phyloP scores from a whole-genome alignment of 2,329 filamentous ascomycete species.

The Phyllosticta citrichinensis region DNA sequence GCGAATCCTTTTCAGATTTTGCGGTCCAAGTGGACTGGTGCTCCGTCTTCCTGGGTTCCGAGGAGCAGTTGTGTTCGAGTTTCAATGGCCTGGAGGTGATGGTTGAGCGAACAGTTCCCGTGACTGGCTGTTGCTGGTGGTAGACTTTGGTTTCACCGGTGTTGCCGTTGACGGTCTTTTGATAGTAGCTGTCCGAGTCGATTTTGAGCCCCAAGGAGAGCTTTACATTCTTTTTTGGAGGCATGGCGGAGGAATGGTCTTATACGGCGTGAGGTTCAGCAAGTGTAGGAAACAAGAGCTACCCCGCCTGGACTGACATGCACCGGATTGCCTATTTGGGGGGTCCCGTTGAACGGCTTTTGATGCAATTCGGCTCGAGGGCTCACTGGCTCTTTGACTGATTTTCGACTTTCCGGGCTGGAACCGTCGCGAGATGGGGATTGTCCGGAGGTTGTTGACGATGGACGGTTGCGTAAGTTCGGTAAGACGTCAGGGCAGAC shows the following conservation, averaged over 20 bases:
- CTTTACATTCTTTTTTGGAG: constrained; percentile 9
- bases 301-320: constrained; percentile 7
- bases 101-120: constrained; percentile 21
- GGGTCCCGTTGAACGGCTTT: neutral
- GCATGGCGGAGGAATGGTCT: constrained; percentile 4
- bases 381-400: neutral
- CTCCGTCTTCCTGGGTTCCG: constrained; percentile 8
- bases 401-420: neutral
- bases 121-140: constrained; percentile 25
- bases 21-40: constrained; percentile 9
- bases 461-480: neutral
- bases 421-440: neutral
- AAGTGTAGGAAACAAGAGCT: neutral
- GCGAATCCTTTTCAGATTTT: constrained; percentile 5
- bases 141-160: constrained; percentile 24
- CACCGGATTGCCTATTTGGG: constrained; percentile 8
- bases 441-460: neutral
- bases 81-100: constrained; percentile 30
- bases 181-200: constrained; percentile 8
- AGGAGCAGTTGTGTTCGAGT: constrained; percentile 8
- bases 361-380: neutral
- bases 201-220: constrained; percentile 9
- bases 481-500: neutral
- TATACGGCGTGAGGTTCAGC: neutral
- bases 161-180: constrained; percentile 7